Evolutionary conservation across 176 grass and related monocot genomes (phyloP), one percentile per base, ranked within the genome.

Genomic region (Typha latifolia): DNA sequence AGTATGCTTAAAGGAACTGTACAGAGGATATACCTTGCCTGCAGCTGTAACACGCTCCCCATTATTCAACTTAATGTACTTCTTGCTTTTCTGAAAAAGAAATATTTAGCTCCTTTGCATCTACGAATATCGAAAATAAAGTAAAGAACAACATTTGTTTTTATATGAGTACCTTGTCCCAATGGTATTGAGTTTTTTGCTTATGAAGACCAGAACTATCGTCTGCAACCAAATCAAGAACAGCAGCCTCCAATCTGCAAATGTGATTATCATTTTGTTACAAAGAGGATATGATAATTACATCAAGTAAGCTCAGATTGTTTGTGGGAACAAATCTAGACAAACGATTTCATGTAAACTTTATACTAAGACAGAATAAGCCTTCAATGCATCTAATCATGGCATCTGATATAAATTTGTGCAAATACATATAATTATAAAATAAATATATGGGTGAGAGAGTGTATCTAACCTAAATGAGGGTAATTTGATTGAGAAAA

Each of bases 141-240:
- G 64, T n/a, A 43, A 6, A 26, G 63, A 53, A 63, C 65, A 47
- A 13, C 32, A 66, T 18, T 71, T 49, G 4, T 14, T 63, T n/a
- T 20, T 69, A 72, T 70, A 51, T 63, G 21, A 66, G 51, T 84
- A 97, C 89, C 88, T 93, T 97, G 78, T 87, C 81, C 94, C 94
- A 97, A 78, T 97, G 89, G 79, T 76, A 97, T 79, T 85, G 83
- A 79, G 76, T 72, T 90, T 90, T 97, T 71, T 97, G 94, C 62
- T 81, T 57, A 51, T 93, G 81, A 72, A 97, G 74, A 65, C 89
- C 85, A 75, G 85, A 86, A 76, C 78, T 82, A 82, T 97, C 94
- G 78, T 97, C 94, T 62, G 85, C 86, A 9, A 93, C 83, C 80
- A 97, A 79, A 87, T 97, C 83, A 75, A 97, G 94, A 66, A 97